Evolutionary conservation across 2,329 filamentous ascomycete species (phyloP).

Genomic region (Endocalyx cinctus): DNA sequence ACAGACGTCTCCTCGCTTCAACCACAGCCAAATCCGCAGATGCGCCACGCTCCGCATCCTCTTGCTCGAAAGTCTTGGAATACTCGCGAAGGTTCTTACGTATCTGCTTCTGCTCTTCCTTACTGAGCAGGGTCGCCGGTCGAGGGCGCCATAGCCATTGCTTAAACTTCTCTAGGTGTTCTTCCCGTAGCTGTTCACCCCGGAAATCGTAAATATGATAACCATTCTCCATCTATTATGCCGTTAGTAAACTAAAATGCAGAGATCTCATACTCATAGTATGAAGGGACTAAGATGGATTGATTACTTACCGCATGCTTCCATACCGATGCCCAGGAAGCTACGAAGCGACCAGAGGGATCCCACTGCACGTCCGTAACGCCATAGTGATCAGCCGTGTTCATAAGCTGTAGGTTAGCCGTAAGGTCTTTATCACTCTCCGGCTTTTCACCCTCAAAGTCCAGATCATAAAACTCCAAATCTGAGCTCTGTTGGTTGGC

Average conservation of each 20-base stretch:
- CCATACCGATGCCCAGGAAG: constrained; percentile 90
- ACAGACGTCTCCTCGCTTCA: constrained; percentile 73
- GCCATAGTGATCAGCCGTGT: constrained; percentile 90
- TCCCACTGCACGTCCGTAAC: constrained; percentile 99
- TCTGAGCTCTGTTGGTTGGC: constrained; percentile 91
- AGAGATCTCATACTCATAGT: too few relatives aligned
- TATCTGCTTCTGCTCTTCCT: constrained; percentile 96
- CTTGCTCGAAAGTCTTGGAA: constrained; percentile 89
- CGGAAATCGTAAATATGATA: constrained; percentile 98
- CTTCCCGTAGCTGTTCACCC: constrained; percentile 82
- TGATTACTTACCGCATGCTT: constrained; percentile 76
- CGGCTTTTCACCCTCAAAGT: constrained; percentile 95
- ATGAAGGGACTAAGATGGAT: constrained; percentile 1
- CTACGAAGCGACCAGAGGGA: constrained; percentile 89
- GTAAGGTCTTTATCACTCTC: constrained; percentile 91
- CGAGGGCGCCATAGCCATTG: constrained; percentile 93
- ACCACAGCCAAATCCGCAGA: constrained; percentile 93
- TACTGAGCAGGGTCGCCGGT: constrained; percentile 82
- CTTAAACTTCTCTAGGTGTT: constrained; percentile 95
- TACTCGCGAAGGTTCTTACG: constrained; percentile 99
- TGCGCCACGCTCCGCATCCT: constrained; percentile 88
- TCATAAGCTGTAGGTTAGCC: constrained; percentile 93
- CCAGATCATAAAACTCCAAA: constrained; percentile 94
- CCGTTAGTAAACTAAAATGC: constrained; percentile 8
- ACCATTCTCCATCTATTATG: constrained; percentile 88